phyloP scores from a whole-genome alignment of 305 asterid genomes.

The Plantago coronopus region DNA sequence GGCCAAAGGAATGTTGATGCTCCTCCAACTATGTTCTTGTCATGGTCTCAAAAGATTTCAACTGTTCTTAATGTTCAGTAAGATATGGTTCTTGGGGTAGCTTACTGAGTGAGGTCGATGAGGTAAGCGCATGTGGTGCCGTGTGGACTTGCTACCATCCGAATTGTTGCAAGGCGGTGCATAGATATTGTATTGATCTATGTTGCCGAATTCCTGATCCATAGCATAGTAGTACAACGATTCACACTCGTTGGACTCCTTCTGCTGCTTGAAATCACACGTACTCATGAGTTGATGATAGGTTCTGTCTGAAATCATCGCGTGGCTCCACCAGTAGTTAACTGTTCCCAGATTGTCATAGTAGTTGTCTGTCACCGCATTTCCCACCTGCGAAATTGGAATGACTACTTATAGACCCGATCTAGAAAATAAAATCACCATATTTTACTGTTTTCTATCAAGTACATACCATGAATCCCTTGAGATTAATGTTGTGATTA shows the following conservation, averaged over 20 bases:
- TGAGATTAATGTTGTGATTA: slow-evolving; percentile 51
- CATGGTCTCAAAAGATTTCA: no score
- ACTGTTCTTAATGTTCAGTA: neutral
- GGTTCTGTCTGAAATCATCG: slow-evolving; percentile 93
- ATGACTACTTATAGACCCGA: neutral
- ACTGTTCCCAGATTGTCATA: slow-evolving; percentile 93
- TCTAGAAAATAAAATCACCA: no score
- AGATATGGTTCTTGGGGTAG: neutral
- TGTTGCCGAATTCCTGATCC: slow-evolving; percentile 91
- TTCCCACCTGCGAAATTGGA: slow-evolving; percentile 60
- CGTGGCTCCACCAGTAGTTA: slow-evolving; percentile 98
- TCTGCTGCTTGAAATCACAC: slow-evolving; percentile 64
- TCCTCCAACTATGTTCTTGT: no score
- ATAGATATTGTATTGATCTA: slow-evolving; percentile 91
- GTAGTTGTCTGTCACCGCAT: slow-evolving; percentile 88
- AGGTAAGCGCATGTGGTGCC: slow-evolving; percentile 60
- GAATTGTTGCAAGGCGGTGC: slow-evolving; percentile 83
- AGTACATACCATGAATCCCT: slow-evolving; percentile 73
- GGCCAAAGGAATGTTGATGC: no score
- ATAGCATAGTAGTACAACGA: slow-evolving; percentile 82
- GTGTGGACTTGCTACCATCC: slow-evolving; percentile 40
- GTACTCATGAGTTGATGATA: slow-evolving; percentile 65
- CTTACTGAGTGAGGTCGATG: slow-evolving; percentile 56
- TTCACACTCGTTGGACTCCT: slow-evolving; percentile 80
- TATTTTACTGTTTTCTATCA: neutral